Evolutionary conservation across 2,329 filamentous ascomycete genomes (phyloP).

Genomic region (Claviceps spartinae): DNA sequence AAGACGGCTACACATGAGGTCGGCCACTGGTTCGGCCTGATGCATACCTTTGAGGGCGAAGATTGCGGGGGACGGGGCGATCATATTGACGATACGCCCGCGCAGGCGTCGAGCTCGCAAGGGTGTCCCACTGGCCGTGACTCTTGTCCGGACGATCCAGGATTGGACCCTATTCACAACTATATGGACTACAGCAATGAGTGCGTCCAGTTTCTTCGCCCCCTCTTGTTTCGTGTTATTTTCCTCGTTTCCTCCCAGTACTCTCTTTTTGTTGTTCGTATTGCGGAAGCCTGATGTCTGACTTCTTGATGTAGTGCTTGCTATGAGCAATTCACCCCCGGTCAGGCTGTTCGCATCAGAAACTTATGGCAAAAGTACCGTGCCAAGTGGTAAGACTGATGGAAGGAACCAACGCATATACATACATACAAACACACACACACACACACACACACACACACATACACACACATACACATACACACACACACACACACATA

Average conservation of each 20-base stretch:
- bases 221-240: neutral
- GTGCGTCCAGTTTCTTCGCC: conserved; percentile 13
- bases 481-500: too few species aligned
- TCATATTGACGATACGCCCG: conserved; percentile 27
- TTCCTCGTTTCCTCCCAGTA: too few species aligned
- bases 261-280: neutral
- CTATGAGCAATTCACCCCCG: neutral
- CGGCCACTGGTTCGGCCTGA: neutral
- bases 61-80: conserved; percentile 16
- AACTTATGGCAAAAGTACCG: neutral
- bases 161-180: conserved; percentile 24
- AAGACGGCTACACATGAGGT: neutral
- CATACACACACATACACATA: too few species aligned
- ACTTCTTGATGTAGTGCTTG: neutral
- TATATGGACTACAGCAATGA: conserved; percentile 31
- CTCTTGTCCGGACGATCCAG: conserved; percentile 12
- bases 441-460: too few species aligned
- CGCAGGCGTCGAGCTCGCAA: conserved; percentile 15
- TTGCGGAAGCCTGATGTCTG: neutral
- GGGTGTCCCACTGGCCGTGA: neutral
- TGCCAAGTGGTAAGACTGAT: neutral
- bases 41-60: neutral
- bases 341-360: neutral
- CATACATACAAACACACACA: too few species aligned
- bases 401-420: too few species aligned